Base-by-base conservation (phyloP, 129 eudicot genomes). In the Centaurea solstitialis region DNA sequence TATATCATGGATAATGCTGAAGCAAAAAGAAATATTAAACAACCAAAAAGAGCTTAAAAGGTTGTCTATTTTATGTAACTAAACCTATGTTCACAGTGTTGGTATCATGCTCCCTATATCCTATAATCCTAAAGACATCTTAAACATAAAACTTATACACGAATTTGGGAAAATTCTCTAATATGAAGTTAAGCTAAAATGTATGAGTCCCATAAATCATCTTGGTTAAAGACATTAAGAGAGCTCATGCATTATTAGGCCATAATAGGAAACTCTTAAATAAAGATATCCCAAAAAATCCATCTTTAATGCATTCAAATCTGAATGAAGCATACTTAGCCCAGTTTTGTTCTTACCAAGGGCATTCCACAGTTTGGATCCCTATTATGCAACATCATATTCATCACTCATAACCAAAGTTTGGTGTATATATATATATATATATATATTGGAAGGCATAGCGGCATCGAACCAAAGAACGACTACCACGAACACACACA, bases 21-120 rank as follows among this genome's bases (percentile, higher is more conserved):
- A 70, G 79, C 73, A 43, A 74, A 73, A 73, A 68, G 21, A 67
- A 47, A 7, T 7, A 33, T 17, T 9, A 74, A 47, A 75, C 75
- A 20, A 45, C 6, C 23, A 40, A 66, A 10, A 21, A 10, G 9
- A 12, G 68, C 6, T 22, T 43, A 73, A 68, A 26, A 62, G 71
- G 77, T 15, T 59, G 26, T 64, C 30, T 18, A 59, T 2, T 7
- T 57, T 57, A 26, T 26, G 39, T 10, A 72, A 64, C 43, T 67
- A 71, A 59, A 41, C 38, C 70, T 35, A 79, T 4, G 30, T 22
- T 64, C 68, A 21, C 0, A 1, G 68, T 7, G 68, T 64, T 2
- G 30, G 28, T 64, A 22, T 20, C 30, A 64, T 21, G 68, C 28
- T 64, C 68, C 68, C 28, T 22, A 21, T 64, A 64, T 64, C 68